Conservation (phyloP, 768 basidiomycete species). For the Suillus tomentosus region DNA sequence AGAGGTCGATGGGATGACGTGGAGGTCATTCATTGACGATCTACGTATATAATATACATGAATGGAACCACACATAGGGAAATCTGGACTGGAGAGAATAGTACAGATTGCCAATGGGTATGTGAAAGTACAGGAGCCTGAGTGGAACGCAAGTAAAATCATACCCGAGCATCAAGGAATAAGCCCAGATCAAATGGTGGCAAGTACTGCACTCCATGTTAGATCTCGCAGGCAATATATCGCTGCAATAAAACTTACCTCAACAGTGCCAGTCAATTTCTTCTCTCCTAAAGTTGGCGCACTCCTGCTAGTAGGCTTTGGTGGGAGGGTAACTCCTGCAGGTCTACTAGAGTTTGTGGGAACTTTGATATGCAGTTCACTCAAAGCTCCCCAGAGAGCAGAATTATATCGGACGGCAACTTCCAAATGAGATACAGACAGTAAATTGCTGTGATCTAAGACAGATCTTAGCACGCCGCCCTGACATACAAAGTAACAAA, state of each 20-base stretch:
- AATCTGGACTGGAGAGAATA: constrained; percentile 17
- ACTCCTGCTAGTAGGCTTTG: constrained; percentile 26
- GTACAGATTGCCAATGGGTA: constrained; percentile 16
- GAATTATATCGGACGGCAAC: constrained; percentile 65
- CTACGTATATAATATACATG: constrained; percentile 25
- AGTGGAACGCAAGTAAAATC: constrained; percentile 21
- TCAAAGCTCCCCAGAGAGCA: constrained; percentile 58
- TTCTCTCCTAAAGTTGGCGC: constrained; percentile 32
- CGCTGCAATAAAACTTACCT: constrained; percentile 33
- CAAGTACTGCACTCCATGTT: constrained; percentile 35
- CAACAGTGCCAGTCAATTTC: constrained; percentile 26
- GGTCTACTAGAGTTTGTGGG: constrained; percentile 39
- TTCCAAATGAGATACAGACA: constrained; percentile 63
- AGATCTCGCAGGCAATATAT: neutral
- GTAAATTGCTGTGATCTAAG: constrained; percentile 52
- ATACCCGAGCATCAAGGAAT: constrained; percentile 52
- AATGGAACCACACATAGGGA: constrained; percentile 17
- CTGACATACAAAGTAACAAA: neutral
- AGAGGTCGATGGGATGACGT: constrained; percentile 69
- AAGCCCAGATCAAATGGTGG: constrained; percentile 56
- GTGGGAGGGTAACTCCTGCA: constrained; percentile 50
- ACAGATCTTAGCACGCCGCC: neutral
- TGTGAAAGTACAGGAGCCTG: neutral
- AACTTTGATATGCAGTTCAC: constrained; percentile 49
- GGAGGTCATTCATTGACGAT: constrained; percentile 38